phyloP scores from a whole-genome alignment of 805 yeast genomes.

The Metschnikowia matae region DNA sequence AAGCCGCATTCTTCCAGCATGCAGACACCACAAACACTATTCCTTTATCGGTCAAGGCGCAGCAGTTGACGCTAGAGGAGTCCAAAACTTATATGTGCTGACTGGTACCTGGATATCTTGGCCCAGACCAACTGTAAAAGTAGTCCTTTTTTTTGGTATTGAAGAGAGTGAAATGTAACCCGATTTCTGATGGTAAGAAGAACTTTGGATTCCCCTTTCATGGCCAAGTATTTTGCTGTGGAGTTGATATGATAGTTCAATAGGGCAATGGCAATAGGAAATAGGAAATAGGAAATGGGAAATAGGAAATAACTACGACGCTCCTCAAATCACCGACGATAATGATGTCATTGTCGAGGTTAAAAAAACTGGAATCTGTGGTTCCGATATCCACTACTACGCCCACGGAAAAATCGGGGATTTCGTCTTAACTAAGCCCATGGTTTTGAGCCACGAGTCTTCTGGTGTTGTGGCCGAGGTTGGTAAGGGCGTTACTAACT shows the following conservation, averaged over 20 bases:
- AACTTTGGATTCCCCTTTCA: no score
- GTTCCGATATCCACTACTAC: conserved; percentile 81
- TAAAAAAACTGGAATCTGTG: conserved; percentile 85
- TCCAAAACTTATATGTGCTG: no score
- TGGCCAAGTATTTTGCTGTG: no score
- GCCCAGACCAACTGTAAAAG: no score
- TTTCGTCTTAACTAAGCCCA: conserved; percentile 67
- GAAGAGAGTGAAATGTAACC: no score
- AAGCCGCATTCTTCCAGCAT: background rate
- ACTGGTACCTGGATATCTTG: no score
- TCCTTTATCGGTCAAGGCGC: conserved; percentile 61
- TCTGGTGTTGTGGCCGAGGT: conserved; percentile 71
- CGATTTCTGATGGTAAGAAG: no score
- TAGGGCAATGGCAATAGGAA: no score
- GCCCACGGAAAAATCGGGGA: conserved; percentile 76
- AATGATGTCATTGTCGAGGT: conserved; percentile 70
- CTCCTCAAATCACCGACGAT: conserved; percentile 59
- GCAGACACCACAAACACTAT: conserved; percentile 38
- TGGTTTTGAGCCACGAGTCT: conserved; percentile 89
- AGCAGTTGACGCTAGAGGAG: no score
- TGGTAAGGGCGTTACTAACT: conserved; percentile 58
- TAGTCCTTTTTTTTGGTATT: no score
- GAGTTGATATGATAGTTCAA: no score
- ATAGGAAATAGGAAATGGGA: no score
- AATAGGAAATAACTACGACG: conserved; percentile 62